phyloP scores from a whole-genome alignment of 768 basidiomycete genomes.

The Amanita fuliginea region DNA sequence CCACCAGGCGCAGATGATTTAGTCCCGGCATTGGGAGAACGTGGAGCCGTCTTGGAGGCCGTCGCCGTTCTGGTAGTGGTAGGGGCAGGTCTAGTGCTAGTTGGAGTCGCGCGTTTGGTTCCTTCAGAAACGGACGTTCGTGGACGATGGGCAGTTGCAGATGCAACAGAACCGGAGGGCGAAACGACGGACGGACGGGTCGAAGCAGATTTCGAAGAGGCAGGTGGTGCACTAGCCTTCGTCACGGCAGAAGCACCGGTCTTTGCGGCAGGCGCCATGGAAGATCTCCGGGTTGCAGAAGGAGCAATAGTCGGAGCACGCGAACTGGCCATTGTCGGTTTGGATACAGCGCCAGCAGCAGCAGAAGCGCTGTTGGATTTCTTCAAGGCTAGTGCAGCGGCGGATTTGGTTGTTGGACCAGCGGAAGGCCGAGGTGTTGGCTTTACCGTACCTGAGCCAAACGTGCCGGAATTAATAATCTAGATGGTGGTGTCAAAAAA shows the following conservation, averaged over 20 bases:
- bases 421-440: slow-evolving; percentile 13
- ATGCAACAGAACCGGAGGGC: slow-evolving; percentile 38
- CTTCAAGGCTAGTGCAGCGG: slow-evolving; percentile 18
- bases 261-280: slow-evolving; percentile 28
- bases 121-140: slow-evolving; percentile 57
- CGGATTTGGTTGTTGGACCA: slow-evolving; percentile 25
- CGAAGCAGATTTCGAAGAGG: slow-evolving; percentile 23
- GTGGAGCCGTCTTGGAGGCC: slow-evolving; percentile 19
- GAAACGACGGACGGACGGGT: slow-evolving; percentile 44
- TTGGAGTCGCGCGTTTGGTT: slow-evolving; percentile 34
- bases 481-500: slow-evolving; percentile 17
- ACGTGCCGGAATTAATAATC: slow-evolving; percentile 58
- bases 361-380: slow-evolving; percentile 28
- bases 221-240: slow-evolving; percentile 28
- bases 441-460: slow-evolving; percentile 47
- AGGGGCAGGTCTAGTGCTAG: slow-evolving; percentile 30
- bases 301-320: slow-evolving; percentile 24
- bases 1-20: slow-evolving; percentile 36
- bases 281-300: slow-evolving; percentile 29
- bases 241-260: slow-evolving; percentile 20
- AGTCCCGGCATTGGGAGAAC: slow-evolving; percentile 21
- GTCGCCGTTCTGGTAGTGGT: slow-evolving; percentile 22
- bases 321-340: slow-evolving; percentile 23
- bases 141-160: slow-evolving; percentile 35
- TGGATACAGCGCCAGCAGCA: slow-evolving; percentile 13